phyloP scores from a whole-genome alignment of 768 basidiomycete species.

The Saitozyma sp. region DNA sequence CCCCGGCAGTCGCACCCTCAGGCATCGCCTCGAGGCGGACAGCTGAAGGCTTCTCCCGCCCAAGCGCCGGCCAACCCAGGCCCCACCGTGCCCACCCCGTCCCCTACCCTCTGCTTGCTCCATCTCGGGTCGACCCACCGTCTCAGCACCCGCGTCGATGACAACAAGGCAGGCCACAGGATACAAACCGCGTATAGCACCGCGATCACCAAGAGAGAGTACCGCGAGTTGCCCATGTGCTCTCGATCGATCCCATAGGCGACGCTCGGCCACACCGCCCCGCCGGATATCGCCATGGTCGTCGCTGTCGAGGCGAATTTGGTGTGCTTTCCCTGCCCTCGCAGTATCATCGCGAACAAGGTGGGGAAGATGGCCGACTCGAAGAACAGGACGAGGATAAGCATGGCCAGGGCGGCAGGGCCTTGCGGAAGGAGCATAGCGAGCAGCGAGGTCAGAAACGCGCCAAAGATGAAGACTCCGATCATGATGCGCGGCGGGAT shows the following conservation, averaged over 20 bases:
- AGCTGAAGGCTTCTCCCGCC: too few relatives aligned
- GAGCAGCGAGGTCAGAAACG: slow-evolving; percentile 25
- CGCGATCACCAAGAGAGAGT: not conserved
- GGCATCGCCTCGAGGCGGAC: too few relatives aligned
- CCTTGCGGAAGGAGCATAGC: slow-evolving; percentile 20
- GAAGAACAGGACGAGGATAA: slow-evolving; percentile 38
- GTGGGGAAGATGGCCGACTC: slow-evolving; percentile 44
- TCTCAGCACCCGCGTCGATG: not conserved
- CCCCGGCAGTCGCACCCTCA: too few relatives aligned
- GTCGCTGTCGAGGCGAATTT: slow-evolving; percentile 30
- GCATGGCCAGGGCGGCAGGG: slow-evolving; percentile 13
- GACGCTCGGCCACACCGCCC: slow-evolving; percentile 26
- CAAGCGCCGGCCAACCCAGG: too few relatives aligned
- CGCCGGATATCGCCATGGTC: slow-evolving; percentile 33
- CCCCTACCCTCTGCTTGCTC: too few relatives aligned
- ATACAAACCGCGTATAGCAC: not conserved
- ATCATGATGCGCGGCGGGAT: slow-evolving; percentile 36
- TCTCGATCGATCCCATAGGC: slow-evolving; percentile 20
- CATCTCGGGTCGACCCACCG: not conserved
- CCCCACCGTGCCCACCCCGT: too few relatives aligned
- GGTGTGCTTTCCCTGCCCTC: slow-evolving; percentile 34
- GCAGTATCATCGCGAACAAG: slow-evolving; percentile 38
- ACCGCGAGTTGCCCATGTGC: slow-evolving; percentile 7
- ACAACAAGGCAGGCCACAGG: not conserved
- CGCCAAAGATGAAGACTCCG: slow-evolving; percentile 22